Base-by-base conservation (phyloP, 306 rosid species). In the Cercis canadensis region DNA sequence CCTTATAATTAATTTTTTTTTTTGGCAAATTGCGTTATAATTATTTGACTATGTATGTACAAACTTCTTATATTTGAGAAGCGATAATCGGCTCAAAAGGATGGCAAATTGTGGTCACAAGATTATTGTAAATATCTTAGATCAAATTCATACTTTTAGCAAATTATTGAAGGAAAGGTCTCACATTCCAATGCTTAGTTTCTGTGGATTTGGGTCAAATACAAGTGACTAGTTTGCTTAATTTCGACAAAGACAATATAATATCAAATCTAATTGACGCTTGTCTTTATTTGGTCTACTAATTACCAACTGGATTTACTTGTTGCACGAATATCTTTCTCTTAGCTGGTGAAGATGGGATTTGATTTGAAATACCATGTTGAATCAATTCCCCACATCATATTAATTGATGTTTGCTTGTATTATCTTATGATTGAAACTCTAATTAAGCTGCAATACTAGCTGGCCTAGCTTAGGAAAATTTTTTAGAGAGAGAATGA, bases 291-390 rank as follows among this genome's bases (percentile, higher is more conserved):
- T 37, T 52, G 31, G 32, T 32, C 10, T 5, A 24, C 3, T 24
- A 24, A 24, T 24, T 24, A 1, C 29, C 29, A 24, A 24, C 29
- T 24, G 3, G 29, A 24, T 24, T 24, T 24, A 24, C 29, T 24
- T n/a, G n/a, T n/a, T n/a, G n/a, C n/a, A n/a, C n/a, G n/a, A n/a
- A n/a, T n/a, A n/a, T n/a, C n/a, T 53, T 32, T 49, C 4, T 57
- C 56, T 21, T 43, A 57, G 47, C 11, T 15, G 43, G 40, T 47
- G 46, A 68, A 67, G 62, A 29, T 37, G 56, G 41, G 62, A 80
- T 62, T 59, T 24, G 67, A 81, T 78, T 66, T 47, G 63, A 61
- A 67, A 74, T 63, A 69, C 59, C 43, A 73, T 62, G 79, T 73
- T 66, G 60, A 59, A 72, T 71, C 54, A 72, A 72, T 17, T 33